Evolutionary conservation across 495 filamentous ascomycete species (phyloP), one percentile per base, ranked within the genome.

Genomic region (Podospora pseudocomata): DNA sequence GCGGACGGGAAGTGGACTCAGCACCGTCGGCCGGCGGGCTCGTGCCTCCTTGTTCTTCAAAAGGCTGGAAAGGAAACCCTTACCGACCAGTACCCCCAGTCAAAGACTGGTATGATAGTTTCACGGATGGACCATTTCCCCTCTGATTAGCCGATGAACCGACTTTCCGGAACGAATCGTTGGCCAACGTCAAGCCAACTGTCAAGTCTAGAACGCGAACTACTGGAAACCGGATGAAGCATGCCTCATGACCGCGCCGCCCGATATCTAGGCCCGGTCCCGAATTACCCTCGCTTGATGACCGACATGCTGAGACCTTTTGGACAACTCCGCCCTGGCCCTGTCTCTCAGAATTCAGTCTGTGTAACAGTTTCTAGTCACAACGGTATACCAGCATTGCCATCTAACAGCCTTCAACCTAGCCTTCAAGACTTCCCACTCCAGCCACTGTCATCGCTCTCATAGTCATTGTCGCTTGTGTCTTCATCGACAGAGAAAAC

Each of bases 401-500:
- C 39, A 16, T 16, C 30, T 7, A 4, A 6, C 30, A 32, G 4
- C 30, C 7, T 32, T 7, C 30, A 5, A 49, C 39, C 9, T 13
- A 49, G 39, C 2, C 39, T 49, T 5, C 30, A 32, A 32, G 39
- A 49, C 39, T 16, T 49, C 39, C 3, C 39, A 49, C 39, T 49
- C 54, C 56, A 60, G 56, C 59, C 32, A 59, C 61, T 49, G 18
- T 23, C 63, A 20, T 60, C 54, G 18, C 64, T 65, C 66, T 68
- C 68, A 39, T 65, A 64, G 19, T 65, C 62, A 60, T 55, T 28
- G 26, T 63, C 65, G 44, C 60, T 60, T 2, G 61, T 67, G 7
- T 67, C 68, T 27, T 68, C 63, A 6, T 6, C 56, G 6, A n/a
- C 32, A 58, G 64, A 32, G 27, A 72, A 72, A 60, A 70, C 53